Conservation (phyloP, 208 protist species). For the Crithidia brevicula region DNA sequence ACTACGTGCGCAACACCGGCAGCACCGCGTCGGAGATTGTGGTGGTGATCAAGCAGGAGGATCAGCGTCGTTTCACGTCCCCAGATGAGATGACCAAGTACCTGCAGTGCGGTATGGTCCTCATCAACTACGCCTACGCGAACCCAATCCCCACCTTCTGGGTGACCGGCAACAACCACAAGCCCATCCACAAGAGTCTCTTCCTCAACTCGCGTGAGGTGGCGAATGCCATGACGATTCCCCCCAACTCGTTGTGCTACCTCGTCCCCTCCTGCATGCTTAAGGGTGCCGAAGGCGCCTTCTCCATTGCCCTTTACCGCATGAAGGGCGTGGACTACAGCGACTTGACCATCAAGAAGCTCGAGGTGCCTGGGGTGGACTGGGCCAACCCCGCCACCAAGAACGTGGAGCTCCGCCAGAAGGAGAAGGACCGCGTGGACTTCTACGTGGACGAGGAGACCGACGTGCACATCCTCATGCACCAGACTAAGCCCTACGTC, state of each 20-base stretch:
- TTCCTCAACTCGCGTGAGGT: conserved; percentile 84
- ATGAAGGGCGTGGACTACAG: conserved; percentile 45
- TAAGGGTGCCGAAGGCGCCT: conserved; percentile 38
- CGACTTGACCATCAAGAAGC: conserved; percentile 41
- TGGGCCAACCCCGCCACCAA: conserved; percentile 44
- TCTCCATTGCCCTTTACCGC: conserved; percentile 56
- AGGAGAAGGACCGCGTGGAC: conserved; percentile 72
- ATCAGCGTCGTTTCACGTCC: conserved; percentile 56
- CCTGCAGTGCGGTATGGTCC: conserved; percentile 66
- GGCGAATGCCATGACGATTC: conserved; percentile 59
- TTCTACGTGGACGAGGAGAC: conserved; percentile 77
- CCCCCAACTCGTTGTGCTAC: conserved; percentile 66
- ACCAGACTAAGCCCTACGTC: conserved; percentile 59
- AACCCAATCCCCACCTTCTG: conserved; percentile 60
- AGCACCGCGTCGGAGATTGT: conserved; percentile 38
- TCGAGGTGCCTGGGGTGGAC: conserved; percentile 45
- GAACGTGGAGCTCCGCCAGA: conserved; percentile 37
- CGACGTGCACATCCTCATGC: conserved; percentile 73
- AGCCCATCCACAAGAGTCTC: conserved; percentile 63
- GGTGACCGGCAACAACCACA: conserved; percentile 76
- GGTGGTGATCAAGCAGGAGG: conserved; percentile 58
- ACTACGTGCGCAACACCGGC: conserved; percentile 56
- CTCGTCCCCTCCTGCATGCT: conserved; percentile 74
- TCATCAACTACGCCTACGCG: conserved; percentile 33
- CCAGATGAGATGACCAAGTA: conserved; percentile 48